These are phyloP conservation scores for Kwoniella europaea DNA, from an alignment of 768 basidiomycete genomes.

Conservation along the genomic window DNA sequence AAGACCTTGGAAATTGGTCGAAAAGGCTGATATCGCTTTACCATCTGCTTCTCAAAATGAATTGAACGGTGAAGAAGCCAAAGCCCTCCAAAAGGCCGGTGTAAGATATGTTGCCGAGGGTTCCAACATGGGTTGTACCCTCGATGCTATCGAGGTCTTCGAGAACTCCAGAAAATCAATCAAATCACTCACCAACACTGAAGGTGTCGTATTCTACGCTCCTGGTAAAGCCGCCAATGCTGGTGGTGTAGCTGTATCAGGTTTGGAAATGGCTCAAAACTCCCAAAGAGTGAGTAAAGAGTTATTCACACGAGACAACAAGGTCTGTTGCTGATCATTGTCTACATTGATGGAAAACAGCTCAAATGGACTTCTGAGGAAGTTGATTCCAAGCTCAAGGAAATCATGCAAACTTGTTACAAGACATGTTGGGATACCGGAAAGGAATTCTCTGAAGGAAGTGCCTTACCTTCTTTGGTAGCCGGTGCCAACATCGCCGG, in stretches of 20 bases:
- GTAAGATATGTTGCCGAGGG: constrained; percentile 75
- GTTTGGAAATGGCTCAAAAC: constrained; percentile 82
- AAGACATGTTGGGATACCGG: constrained; percentile 67
- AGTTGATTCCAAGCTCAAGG: constrained; percentile 72
- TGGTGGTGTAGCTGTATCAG: constrained; percentile 78
- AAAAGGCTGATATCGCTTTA: constrained; percentile 70
- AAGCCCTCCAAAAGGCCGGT: constrained; percentile 72
- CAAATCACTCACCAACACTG: constrained; percentile 53
- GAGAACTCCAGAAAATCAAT: constrained; percentile 66
- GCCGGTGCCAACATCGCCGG: constrained; percentile 74
- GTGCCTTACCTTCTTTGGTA: constrained; percentile 64
- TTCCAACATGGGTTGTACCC: constrained; percentile 77
- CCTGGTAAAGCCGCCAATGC: constrained; percentile 72
- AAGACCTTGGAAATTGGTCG: constrained; percentile 72
- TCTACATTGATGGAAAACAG: constrained; percentile 41
- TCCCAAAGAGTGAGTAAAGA: constrained; percentile 60
- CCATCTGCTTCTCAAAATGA: constrained; percentile 66
- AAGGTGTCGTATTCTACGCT: constrained; percentile 69
- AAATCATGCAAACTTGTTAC: constrained; percentile 72
- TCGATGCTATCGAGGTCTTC: constrained; percentile 74
- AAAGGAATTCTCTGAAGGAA: constrained; percentile 66
- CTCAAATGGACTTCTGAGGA: constrained; percentile 68
- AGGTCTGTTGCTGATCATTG: neutral
- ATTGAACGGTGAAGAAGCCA: constrained; percentile 66
- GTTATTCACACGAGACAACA: neutral